A percentile compares a stretch with the other conserved stretches of the same genome.
Evolutionary conservation across 495 filamentous ascomycete species (phyloP).

Genomic region (Trichoderma gamsii): DNA sequence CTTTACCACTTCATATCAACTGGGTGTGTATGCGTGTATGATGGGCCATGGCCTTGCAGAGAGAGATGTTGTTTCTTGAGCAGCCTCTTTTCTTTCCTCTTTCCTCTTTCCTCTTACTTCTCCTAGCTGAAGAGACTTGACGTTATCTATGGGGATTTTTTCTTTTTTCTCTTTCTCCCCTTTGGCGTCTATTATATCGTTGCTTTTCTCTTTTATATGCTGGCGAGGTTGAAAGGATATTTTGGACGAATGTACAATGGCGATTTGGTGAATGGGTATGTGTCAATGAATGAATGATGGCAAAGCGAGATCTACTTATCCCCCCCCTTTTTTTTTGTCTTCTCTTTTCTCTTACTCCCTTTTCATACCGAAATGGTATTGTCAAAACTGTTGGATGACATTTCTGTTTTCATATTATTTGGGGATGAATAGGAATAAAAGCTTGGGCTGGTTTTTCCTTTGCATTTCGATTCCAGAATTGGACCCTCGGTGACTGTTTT

Average conservation of each 20-base stretch:
- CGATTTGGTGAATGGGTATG: background rate
- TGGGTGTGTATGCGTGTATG: too few species aligned
- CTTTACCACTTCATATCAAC: background rate
- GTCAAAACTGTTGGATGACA: too few species aligned
- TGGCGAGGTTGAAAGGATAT: background rate
- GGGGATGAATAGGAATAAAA: background rate
- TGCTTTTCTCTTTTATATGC: background rate
- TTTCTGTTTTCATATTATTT: background rate
- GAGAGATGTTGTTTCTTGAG: background rate
- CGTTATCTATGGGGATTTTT: too few species aligned
- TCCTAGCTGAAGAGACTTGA: too few species aligned
- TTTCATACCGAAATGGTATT: background rate
- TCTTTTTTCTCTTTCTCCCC: background rate
- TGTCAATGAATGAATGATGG: conserved; percentile 4
- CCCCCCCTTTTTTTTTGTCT: background rate
- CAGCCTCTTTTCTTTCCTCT: background rate
- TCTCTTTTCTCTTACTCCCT: background rate
- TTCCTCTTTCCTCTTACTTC: background rate
- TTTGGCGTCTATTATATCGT: too few species aligned
- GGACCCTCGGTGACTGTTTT: background rate
- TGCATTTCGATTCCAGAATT: background rate
- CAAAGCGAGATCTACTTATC: background rate
- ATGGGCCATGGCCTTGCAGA: too few species aligned
- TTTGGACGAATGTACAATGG: conserved; percentile 10
- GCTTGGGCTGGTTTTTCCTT: background rate